phyloP scores from a whole-genome alignment of 768 basidiomycete genomes.

The Lentinus brumalis region DNA sequence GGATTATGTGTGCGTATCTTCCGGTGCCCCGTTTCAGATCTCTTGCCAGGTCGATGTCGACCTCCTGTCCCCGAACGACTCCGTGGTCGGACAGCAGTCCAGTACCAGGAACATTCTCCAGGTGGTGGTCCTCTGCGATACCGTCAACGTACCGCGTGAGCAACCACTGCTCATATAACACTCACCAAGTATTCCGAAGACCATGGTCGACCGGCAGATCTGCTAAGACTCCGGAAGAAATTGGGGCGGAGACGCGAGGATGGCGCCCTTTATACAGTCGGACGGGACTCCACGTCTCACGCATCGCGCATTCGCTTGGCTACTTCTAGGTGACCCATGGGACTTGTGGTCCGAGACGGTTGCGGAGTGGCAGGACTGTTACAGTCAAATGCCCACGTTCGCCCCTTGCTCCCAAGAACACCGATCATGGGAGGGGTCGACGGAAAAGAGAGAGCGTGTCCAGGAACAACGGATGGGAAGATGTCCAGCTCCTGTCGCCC shows the following conservation, averaged over 20 bases:
- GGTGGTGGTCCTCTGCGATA: conserved; percentile 38
- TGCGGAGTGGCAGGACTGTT: no score
- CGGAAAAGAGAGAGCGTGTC: no score
- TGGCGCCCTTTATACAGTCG: not conserved
- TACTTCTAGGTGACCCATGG: no score
- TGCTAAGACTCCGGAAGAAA: not conserved
- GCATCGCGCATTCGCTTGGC: no score
- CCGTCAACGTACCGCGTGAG: not conserved
- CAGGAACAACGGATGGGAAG: no score
- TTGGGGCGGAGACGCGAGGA: not conserved
- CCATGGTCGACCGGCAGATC: conserved; percentile 23
- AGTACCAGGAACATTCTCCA: conserved; percentile 43
- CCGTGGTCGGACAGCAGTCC: conserved; percentile 43
- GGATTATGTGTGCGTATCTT: conserved; percentile 39
- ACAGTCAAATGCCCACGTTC: no score
- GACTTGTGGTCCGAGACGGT: no score
- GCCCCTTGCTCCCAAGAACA: no score
- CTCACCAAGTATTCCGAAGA: conserved; percentile 44
- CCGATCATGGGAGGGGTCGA: no score
- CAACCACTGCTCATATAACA: not conserved
- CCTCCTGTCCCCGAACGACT: conserved; percentile 37
- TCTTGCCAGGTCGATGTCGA: conserved; percentile 35
- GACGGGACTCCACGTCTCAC: no score
- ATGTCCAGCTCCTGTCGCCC: no score
- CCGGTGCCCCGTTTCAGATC: conserved; percentile 41